Evolutionary conservation across 345 rosid species (phyloP).

Genomic region (Erucastrum elatum): DNA sequence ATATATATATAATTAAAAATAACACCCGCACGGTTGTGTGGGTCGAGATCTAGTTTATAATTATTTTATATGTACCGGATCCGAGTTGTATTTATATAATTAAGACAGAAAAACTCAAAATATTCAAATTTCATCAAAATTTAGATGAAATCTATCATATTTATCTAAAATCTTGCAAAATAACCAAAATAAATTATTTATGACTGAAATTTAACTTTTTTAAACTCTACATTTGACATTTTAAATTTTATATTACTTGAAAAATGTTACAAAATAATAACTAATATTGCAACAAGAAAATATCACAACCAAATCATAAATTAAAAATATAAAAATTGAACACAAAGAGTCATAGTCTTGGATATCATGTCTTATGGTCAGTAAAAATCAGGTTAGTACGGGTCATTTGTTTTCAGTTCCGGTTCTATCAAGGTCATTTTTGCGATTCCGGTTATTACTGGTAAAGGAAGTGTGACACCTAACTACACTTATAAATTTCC

Average conservation of each 20-base stretch:
- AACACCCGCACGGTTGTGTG: no score
- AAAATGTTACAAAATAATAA: neutral
- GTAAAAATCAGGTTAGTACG: neutral
- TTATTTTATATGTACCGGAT: neutral
- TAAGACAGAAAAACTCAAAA: neutral
- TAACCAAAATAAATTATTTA: neutral
- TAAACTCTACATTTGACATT: neutral
- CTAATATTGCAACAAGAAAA: no score
- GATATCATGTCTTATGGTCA: neutral
- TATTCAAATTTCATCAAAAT: neutral
- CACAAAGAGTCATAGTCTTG: neutral
- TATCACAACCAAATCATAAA: neutral
- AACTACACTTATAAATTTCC: neutral
- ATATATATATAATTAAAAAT: no score
- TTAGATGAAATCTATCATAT: neutral
- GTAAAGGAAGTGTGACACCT: neutral
- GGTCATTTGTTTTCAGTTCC: no score
- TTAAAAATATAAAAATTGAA: neutral
- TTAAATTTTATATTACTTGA: neutral
- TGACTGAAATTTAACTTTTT: no score
- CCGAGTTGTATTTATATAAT: no score
- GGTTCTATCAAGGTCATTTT: neutral
- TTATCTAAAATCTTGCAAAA: neutral
- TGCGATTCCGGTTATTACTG: neutral
- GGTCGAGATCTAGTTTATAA: no score